A percentile compares a stretch with the other conserved stretches of the same genome.
phyloP scores from a whole-genome alignment of 306 rosid genomes.

The Citrullus mucosospermus region DNA sequence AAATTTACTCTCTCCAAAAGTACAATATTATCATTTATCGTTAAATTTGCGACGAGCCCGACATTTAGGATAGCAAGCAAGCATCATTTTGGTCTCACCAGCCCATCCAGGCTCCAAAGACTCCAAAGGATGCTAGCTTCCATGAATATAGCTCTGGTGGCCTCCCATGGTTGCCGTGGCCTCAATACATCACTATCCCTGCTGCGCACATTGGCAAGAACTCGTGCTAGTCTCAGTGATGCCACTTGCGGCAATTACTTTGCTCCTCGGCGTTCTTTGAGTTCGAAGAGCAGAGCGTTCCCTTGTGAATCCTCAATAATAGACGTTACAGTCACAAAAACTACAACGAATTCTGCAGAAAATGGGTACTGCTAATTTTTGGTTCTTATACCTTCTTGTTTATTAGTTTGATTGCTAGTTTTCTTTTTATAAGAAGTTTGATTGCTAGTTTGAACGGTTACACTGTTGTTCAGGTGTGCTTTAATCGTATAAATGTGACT shows the following conservation, averaged over 20 bases:
- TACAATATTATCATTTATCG: no score
- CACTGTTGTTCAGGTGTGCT: background rate
- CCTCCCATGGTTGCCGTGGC: conserved; percentile 36
- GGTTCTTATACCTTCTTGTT: background rate
- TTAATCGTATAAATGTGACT: background rate
- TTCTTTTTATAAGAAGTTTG: background rate
- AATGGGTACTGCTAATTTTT: conserved; percentile 25
- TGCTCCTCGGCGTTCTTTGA: conserved; percentile 20
- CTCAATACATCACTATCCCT: conserved; percentile 15
- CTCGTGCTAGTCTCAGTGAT: conserved; percentile 18
- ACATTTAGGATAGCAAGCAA: background rate
- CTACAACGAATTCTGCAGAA: conserved; percentile 20
- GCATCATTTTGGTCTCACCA: background rate
- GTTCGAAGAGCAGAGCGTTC: conserved; percentile 24
- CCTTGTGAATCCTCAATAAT: conserved; percentile 22
- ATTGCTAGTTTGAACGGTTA: background rate
- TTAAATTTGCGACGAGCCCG: no score
- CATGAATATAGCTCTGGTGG: conserved; percentile 31
- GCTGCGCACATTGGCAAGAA: conserved; percentile 19
- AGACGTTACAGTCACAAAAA: conserved; percentile 18
- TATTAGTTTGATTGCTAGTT: background rate
- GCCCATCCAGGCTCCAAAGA: background rate
- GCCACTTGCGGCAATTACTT: conserved; percentile 8
- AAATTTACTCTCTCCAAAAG: no score
- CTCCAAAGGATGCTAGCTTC: conserved; percentile 21